Conservation (phyloP, 306 rosid species). For the Quercus parvula region DNA sequence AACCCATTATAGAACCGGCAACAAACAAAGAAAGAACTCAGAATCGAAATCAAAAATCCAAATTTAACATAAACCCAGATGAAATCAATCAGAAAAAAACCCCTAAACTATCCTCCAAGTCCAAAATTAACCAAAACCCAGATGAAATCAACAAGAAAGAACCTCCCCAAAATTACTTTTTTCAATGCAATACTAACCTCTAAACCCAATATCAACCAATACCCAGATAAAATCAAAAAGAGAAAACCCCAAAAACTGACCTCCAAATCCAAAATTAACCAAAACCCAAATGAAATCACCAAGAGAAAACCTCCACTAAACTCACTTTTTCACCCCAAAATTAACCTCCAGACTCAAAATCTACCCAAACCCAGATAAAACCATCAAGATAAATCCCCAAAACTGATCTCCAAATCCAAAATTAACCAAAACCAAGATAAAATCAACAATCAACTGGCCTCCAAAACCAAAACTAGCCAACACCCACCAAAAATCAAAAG, state of each 20-base stretch:
- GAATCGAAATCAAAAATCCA: neutral
- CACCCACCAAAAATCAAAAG: neutral
- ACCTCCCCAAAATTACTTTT: too few species aligned
- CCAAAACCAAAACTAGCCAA: neutral
- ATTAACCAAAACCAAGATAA: too few species aligned
- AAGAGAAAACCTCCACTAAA: too few species aligned
- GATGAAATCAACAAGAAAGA: neutral
- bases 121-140: neutral
- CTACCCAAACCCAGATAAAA: too few species aligned
- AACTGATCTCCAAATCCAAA: too few species aligned
- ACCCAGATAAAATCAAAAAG: too few species aligned
- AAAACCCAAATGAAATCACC: too few species aligned
- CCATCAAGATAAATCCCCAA: too few species aligned
- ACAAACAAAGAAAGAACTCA: neutral
- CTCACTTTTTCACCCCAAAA: too few species aligned
- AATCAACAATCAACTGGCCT: neutral
- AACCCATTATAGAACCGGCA: neutral
- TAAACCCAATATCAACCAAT: neutral
- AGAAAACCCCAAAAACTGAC: neutral
- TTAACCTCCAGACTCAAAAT: too few species aligned
- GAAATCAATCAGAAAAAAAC: conserved; percentile 3
- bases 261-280: too few species aligned
- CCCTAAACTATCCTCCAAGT: neutral
- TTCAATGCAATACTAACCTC: neutral
- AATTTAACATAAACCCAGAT: neutral